These are phyloP conservation scores for Hericium alpestre DNA, from an alignment of 768 basidiomycete species.

Conservation along the genomic window DNA sequence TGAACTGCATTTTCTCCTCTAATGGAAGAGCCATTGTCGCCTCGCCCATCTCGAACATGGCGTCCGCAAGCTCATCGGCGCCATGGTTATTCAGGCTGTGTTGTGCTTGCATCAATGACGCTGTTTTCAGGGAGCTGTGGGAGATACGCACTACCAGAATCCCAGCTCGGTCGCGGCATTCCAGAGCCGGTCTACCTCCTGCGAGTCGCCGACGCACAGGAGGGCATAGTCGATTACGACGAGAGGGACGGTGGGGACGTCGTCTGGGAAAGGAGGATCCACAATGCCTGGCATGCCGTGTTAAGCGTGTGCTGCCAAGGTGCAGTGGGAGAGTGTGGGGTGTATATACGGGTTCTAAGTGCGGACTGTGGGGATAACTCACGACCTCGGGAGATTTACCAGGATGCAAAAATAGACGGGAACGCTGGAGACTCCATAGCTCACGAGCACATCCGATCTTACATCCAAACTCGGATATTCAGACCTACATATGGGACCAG, in stretches of 20 bases:
- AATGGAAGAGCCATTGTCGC: constrained; percentile 27
- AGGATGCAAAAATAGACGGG: too few relatives aligned
- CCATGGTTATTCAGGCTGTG: constrained; percentile 33
- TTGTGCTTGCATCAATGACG: too few relatives aligned
- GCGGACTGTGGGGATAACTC: too few relatives aligned
- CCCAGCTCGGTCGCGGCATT: constrained; percentile 37
- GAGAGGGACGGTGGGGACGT: constrained; percentile 33
- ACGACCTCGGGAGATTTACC: too few relatives aligned
- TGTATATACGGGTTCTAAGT: too few relatives aligned
- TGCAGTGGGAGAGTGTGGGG: too few relatives aligned
- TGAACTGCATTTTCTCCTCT: constrained; percentile 30
- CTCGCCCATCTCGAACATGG: constrained; percentile 30
- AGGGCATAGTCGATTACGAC: constrained; percentile 35
- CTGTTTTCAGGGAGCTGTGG: neutral
- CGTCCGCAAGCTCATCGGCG: constrained; percentile 21
- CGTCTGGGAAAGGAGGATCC: constrained; percentile 33
- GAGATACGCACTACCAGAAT: constrained; percentile 40
- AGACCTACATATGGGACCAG: too few relatives aligned
- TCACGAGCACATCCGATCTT: too few relatives aligned
- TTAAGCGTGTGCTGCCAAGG: too few relatives aligned
- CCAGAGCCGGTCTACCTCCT: constrained; percentile 34
- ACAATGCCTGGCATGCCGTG: neutral
- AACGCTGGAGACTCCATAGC: too few relatives aligned
- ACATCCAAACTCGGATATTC: too few relatives aligned
- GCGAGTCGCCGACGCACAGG: constrained; percentile 22